A percentile compares a stretch with the other conserved stretches of the same genome.
Conservation (phyloP, 2,329 filamentous ascomycete species). For the Pleoardoris graminearum region DNA sequence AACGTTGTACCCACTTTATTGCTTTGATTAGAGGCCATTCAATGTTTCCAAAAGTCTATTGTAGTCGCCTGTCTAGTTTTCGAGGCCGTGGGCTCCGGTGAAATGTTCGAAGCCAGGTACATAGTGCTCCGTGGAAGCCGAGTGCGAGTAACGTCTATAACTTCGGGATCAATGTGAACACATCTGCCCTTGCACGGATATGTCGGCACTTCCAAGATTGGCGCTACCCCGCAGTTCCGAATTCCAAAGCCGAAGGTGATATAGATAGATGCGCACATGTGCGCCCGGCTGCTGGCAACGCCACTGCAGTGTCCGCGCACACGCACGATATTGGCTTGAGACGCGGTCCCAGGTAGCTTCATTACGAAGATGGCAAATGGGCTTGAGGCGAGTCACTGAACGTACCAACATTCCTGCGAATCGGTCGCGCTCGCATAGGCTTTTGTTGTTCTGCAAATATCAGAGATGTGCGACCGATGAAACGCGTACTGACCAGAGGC, state of each 20-base stretch:
- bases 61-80: too few relatives aligned
- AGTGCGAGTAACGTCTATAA: too few relatives aligned
- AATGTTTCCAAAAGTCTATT: too few relatives aligned
- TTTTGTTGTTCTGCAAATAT: neutral
- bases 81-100: too few relatives aligned
- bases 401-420: neutral
- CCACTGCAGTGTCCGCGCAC: too few relatives aligned
- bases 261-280: constrained; percentile 17
- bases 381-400: neutral
- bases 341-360: neutral
- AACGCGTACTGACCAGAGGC: neutral
- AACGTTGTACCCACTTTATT: too few relatives aligned
- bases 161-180: too few relatives aligned
- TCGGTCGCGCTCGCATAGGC: neutral
- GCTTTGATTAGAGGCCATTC: too few relatives aligned
- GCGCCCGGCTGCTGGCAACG: constrained; percentile 4
- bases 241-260: constrained; percentile 14
- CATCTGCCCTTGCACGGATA: neutral
- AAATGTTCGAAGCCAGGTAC: too few relatives aligned
- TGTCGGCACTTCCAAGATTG: constrained; percentile 9
- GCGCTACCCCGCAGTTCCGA: constrained; percentile 19
- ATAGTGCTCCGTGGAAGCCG: too few relatives aligned
- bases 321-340: constrained; percentile 4
- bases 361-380: constrained; percentile 3
- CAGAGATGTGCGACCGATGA: constrained; percentile 6